Evolutionary conservation across 768 basidiomycete species (phyloP).

Genomic region (Tricholomella constricta): DNA sequence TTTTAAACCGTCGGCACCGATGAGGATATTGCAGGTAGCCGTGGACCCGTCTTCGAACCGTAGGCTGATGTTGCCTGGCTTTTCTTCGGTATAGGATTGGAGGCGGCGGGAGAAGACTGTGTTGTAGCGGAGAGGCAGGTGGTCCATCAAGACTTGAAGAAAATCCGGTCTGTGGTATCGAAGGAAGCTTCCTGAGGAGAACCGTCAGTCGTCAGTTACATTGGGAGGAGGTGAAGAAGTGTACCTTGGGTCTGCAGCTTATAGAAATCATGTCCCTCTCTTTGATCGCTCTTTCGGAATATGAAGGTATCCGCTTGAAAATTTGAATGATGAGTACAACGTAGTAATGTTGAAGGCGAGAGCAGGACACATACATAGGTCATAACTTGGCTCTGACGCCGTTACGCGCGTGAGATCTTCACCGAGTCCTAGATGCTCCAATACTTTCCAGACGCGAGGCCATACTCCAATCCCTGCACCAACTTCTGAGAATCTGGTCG

Average conservation of each 20-base stretch:
- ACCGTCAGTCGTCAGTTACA: too few species aligned
- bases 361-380: conserved; percentile 14
- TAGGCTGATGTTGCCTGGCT: conserved; percentile 24
- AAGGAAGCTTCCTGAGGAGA: conserved; percentile 21
- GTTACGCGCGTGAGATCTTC: conserved; percentile 31
- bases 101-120: conserved; percentile 46
- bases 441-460: conserved; percentile 41
- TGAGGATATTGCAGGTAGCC: conserved; percentile 51
- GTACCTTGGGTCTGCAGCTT: conserved; percentile 22
- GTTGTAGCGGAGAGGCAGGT: conserved; percentile 37
- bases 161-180: conserved; percentile 54
- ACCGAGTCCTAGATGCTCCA: conserved; percentile 40
- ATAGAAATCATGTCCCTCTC: conserved; percentile 23
- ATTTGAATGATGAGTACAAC: not conserved
- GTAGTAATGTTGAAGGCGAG: not conserved
- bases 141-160: conserved; percentile 45
- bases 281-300: conserved; percentile 28
- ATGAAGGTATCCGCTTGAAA: conserved; percentile 21
- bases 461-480: conserved; percentile 44
- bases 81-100: conserved; percentile 36
- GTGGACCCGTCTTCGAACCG: conserved; percentile 49
- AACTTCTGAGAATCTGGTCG: conserved; percentile 35
- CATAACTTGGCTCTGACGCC: conserved; percentile 25
- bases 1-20: conserved; percentile 40
- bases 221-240: not conserved